Conservation (phyloP, 345 rosid species). For the Citrus australasica region DNA sequence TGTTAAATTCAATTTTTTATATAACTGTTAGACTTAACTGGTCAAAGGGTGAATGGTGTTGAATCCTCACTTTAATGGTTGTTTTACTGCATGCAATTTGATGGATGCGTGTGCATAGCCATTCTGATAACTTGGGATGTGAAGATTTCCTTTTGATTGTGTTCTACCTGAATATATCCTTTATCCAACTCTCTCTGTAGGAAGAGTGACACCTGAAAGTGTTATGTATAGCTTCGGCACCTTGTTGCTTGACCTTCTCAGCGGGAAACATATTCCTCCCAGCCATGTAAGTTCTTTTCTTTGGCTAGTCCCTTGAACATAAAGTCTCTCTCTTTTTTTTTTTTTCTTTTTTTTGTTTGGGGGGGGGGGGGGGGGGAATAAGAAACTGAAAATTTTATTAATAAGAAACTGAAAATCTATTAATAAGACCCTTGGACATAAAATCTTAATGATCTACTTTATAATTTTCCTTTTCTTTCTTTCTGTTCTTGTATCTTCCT, state of each 20-base stretch:
- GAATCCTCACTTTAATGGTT: background rate
- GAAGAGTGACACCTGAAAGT: constrained; percentile 86
- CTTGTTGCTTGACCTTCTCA: constrained; percentile 85
- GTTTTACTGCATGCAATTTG: background rate
- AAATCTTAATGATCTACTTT: background rate
- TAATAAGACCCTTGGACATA: too few relatives aligned
- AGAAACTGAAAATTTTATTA: too few relatives aligned
- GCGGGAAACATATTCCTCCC: constrained; percentile 97
- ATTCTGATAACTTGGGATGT: background rate
- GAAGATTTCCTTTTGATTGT: background rate
- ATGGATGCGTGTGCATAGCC: background rate
- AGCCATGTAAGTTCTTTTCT: constrained; percentile 69
- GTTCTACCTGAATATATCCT: background rate
- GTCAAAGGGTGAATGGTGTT: background rate
- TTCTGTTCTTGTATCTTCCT: background rate
- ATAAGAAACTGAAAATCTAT: too few relatives aligned
- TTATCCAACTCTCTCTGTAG: constrained; percentile 33
- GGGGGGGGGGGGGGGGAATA: too few relatives aligned
- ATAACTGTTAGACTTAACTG: background rate
- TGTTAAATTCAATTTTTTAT: background rate
- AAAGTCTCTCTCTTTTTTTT: too few relatives aligned
- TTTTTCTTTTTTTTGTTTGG: fast-evolving
- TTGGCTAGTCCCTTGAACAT: background rate
- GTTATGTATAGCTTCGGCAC: constrained; percentile 91
- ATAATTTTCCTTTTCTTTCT: background rate